phyloP scores from a whole-genome alignment of 23 red algal species.

The Pyropia haitanensis region DNA sequence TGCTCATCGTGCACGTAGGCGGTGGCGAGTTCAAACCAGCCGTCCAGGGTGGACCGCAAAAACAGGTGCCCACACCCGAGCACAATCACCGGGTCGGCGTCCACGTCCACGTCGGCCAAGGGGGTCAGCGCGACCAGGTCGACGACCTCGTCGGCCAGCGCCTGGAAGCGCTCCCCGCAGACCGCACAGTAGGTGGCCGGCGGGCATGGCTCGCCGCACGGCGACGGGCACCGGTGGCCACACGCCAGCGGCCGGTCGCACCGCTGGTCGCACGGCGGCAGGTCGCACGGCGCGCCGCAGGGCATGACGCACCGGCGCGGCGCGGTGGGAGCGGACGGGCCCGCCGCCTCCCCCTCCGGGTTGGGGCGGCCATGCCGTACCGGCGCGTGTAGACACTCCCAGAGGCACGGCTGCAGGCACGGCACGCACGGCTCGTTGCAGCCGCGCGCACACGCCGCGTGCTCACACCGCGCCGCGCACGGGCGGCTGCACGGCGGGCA shows the following conservation, averaged over 20 bases:
- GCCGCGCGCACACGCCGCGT: slow-evolving; percentile 5
- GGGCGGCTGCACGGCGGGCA: slow-evolving; percentile 15
- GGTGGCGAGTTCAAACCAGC: slow-evolving; percentile 7
- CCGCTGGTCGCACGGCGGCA: slow-evolving; percentile 15
- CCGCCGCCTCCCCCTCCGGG: too few species aligned
- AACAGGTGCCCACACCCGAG: slow-evolving; percentile 22
- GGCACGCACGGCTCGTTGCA: slow-evolving; percentile 8
- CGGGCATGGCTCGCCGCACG: slow-evolving; percentile 33
- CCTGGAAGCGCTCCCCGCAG: slow-evolving; percentile 11
- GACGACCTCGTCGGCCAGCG: not conserved
- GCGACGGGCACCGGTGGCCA: slow-evolving; percentile 15
- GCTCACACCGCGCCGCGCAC: slow-evolving; percentile 13
- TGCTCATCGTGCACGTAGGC: not conserved
- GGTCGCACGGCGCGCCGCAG: slow-evolving; percentile 17
- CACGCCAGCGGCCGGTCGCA: slow-evolving; percentile 12
- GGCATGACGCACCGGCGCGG: not conserved
- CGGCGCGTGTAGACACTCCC: not conserved
- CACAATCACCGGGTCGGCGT: slow-evolving; percentile 8
- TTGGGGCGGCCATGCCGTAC: too few species aligned
- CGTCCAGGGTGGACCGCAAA: slow-evolving; percentile 6
- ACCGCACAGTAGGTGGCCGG: slow-evolving; percentile 6
- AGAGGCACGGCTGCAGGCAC: slow-evolving; percentile 15
- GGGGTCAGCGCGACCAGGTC: slow-evolving; percentile 4
- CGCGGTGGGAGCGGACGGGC: not conserved
- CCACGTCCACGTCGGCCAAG: slow-evolving; percentile 1